Base-by-base conservation (phyloP, 495 filamentous ascomycete genomes). In the Platismatia glauca region DNA sequence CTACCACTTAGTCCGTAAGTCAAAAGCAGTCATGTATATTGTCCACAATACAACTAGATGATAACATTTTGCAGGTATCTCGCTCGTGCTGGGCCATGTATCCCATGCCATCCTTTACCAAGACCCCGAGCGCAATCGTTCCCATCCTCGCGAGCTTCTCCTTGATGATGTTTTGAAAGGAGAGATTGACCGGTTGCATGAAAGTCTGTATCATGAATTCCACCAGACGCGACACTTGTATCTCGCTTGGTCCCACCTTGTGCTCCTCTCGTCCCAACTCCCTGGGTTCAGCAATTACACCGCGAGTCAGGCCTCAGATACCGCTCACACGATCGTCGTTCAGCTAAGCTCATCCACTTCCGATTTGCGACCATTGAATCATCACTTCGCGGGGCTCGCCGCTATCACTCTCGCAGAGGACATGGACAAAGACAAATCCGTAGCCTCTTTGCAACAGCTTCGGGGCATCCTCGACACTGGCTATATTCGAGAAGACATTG, bases 1-100 rank as follows among this genome's bases (percentile, higher is more conserved):
- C 12, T 89, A 78, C 69, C 74, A 83, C 52, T 67, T 88, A 29
- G 76, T 81, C 44, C 78, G 86, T 88, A 78, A 78, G 85, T 83
- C 8, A 11, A 18, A 57, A 31, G 7, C 5, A 29, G 27, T 9
- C 27, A 13, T n/a, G 11, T 11, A 11, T 27, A 4, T 9, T 13
- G 20, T 41, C 20, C 46, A 15, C 46, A 12, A 2, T 35, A 43
- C 9, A 44, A 9, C 22, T 24, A 16, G 34, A 20, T 56, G 34
- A 44, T 34, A 33, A 62, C 27, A 6, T 5, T 6, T 0, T 16
- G 13, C 48, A 63, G 61, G 55, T 22, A 55, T 63, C 18, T 63
- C 61, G 27, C 55, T 57, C 39, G 55, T 33, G 11, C 37, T 63
- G n/a, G 61, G 61, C 43, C 53, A 63, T 39, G 43, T 58, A 27